phyloP scores from a whole-genome alignment of 2,329 filamentous ascomycete species.

The Trichoderma semiorbis region DNA sequence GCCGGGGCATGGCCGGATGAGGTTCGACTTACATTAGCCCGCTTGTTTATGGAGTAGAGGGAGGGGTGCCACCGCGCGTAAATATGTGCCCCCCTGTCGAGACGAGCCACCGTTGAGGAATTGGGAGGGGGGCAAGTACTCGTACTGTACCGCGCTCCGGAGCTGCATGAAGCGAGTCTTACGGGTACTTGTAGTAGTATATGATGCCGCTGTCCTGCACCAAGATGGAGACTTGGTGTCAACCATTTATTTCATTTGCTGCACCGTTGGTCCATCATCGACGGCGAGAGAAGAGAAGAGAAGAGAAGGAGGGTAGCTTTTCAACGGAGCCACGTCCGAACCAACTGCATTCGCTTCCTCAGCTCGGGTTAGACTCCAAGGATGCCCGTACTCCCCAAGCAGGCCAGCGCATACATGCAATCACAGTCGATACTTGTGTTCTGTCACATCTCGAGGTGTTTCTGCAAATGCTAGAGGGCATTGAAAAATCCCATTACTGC shows the following conservation, averaged over 20 bases:
- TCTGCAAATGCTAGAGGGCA: neutral
- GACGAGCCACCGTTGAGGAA: slow-evolving; percentile 17
- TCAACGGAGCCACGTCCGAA: neutral
- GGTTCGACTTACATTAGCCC: slow-evolving; percentile 34
- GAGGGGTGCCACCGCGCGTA: slow-evolving; percentile 32
- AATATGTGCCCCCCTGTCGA: slow-evolving; percentile 10
- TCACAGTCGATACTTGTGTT: neutral
- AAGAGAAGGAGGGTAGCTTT: neutral
- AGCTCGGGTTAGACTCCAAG: neutral
- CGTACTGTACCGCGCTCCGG: neutral
- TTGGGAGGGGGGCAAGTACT: neutral
- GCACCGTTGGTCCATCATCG: neutral
- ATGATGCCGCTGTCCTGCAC: slow-evolving; percentile 17
- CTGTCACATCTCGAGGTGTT: neutral
- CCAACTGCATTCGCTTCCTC: neutral
- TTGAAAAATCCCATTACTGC: slow-evolving; percentile 4
- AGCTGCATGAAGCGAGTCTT: slow-evolving; percentile 4
- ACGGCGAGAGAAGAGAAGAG: slow-evolving; percentile 14
- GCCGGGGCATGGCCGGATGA: slow-evolving; percentile 30
- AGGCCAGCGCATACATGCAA: slow-evolving; percentile 15
- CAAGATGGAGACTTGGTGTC: slow-evolving; percentile 10
- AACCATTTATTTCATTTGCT: neutral
- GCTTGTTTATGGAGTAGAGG: slow-evolving; percentile 21
- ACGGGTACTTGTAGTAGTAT: neutral
- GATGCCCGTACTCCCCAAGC: neutral